phyloP scores from a whole-genome alignment of 2,329 filamentous ascomycete genomes.

The Didymella keratinophila region DNA sequence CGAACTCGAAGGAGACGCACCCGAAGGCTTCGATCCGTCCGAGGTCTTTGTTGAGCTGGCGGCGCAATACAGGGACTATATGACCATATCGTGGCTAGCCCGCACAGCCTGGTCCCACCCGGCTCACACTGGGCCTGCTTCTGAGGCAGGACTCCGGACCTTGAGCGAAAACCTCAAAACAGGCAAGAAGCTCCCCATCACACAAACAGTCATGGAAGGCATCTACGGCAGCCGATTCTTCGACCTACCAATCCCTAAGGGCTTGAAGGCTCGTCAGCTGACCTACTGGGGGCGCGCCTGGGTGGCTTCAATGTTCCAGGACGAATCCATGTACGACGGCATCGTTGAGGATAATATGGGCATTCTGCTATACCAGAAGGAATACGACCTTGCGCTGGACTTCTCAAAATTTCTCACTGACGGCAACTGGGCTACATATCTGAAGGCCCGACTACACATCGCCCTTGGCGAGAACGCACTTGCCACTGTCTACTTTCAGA shows the following conservation, averaged over 20 bases:
- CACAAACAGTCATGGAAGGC: conserved; percentile 49
- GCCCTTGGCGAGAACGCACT: conserved; percentile 75
- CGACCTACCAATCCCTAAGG: conserved; percentile 39
- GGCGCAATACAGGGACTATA: conserved; percentile 46
- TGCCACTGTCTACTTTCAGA: conserved; percentile 80
- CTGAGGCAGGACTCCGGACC: conserved; percentile 34
- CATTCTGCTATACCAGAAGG: conserved; percentile 53
- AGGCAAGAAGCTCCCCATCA: conserved; percentile 41
- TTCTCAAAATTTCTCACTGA: conserved; percentile 71
- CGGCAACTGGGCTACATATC: conserved; percentile 72
- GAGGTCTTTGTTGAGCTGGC: conserved; percentile 73
- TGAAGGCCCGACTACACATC: conserved; percentile 82
- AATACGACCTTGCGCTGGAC: conserved; percentile 62
- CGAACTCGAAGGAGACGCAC: conserved; percentile 75
- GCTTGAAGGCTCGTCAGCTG: conserved; percentile 42
- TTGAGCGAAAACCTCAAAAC: conserved; percentile 37
- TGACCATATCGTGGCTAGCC: conserved; percentile 47
- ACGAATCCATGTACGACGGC: conserved; percentile 42
- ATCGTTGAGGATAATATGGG: conserved; percentile 55
- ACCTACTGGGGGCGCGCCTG: conserved; percentile 59
- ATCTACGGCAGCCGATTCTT: conserved; percentile 45
- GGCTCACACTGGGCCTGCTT: conserved; percentile 38
- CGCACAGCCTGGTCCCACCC: conserved; percentile 46
- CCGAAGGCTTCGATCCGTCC: conserved; percentile 67
- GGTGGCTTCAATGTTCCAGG: conserved; percentile 52